Evolutionary conservation across 2,329 filamentous ascomycete genomes (phyloP).

Genomic region (Scedosporium dehoogii): DNA sequence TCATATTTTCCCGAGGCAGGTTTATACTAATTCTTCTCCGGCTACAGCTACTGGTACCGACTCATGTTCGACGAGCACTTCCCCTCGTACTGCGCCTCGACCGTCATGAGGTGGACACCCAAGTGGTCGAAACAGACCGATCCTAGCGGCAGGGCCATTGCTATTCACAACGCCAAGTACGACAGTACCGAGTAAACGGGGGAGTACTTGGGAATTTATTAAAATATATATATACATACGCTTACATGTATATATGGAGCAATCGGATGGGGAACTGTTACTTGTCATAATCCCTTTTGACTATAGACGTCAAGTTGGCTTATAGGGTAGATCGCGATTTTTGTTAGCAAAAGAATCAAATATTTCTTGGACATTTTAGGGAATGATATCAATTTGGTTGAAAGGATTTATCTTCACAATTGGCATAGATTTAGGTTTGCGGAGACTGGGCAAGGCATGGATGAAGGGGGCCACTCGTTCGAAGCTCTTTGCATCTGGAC

Average conservation of each 20-base stretch:
- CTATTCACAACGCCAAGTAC: slow-evolving; percentile 68
- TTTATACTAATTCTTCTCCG: slow-evolving; percentile 17
- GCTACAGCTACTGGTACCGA: slow-evolving; percentile 81
- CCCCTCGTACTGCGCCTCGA: slow-evolving; percentile 80
- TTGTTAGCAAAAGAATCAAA: too few species aligned
- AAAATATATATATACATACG: background rate
- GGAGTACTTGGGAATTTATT: background rate
- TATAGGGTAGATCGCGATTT: background rate
- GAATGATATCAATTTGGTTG: too few species aligned
- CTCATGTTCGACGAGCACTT: slow-evolving; percentile 99
- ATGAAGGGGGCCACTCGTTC: too few species aligned
- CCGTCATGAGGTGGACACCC: slow-evolving; percentile 92
- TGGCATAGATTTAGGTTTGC: too few species aligned
- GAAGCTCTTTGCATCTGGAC: too few species aligned
- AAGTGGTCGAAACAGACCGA: slow-evolving; percentile 97
- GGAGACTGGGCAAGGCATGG: too few species aligned
- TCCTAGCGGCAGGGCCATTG: slow-evolving; percentile 80
- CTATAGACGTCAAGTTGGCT: background rate
- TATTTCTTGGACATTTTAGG: too few species aligned
- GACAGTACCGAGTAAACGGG: slow-evolving; percentile 25
- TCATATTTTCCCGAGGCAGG: too few species aligned
- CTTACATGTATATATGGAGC: slow-evolving; percentile 2
- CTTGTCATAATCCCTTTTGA: background rate
- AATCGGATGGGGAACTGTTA: background rate
- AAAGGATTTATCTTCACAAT: too few species aligned